These are phyloP conservation scores for Paxillus involutus DNA, from an alignment of 768 basidiomycete genomes.

Conservation along the genomic window DNA sequence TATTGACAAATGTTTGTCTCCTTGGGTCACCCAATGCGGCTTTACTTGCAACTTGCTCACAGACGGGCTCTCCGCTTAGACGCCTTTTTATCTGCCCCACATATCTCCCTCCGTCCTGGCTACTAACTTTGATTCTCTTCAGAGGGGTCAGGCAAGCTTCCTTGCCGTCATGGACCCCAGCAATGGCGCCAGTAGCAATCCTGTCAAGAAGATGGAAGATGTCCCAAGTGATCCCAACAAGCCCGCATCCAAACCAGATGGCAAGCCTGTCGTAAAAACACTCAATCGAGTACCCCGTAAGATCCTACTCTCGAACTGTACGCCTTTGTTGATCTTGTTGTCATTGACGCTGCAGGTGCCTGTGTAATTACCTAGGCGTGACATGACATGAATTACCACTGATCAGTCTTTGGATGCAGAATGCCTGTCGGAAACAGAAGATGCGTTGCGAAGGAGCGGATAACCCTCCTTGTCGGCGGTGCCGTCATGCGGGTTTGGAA, in stretches of 20 bases:
- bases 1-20: slow-evolving; percentile 8
- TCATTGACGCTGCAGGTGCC: slow-evolving; percentile 53
- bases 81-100: slow-evolving; percentile 10
- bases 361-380: slow-evolving; percentile 53
- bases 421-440: slow-evolving; percentile 95
- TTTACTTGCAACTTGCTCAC: slow-evolving; percentile 23
- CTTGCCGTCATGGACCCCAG: slow-evolving; percentile 19
- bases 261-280: slow-evolving; percentile 74
- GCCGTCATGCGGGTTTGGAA: slow-evolving; percentile 84
- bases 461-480: slow-evolving; percentile 94
- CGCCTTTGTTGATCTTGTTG: slow-evolving; percentile 15
- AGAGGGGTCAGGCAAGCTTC: neutral
- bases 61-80: slow-evolving; percentile 18
- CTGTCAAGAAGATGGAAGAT: slow-evolving; percentile 57
- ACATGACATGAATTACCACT: slow-evolving; percentile 13
- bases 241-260: slow-evolving; percentile 52
- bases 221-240: slow-evolving; percentile 42
- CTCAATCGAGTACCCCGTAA: slow-evolving; percentile 85
- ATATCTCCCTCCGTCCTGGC: neutral
- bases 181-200: neutral
- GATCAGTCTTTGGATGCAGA: slow-evolving; percentile 45
- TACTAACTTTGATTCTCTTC: neutral
- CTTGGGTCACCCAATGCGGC: slow-evolving; percentile 1
- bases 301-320: slow-evolving; percentile 27
- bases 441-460: slow-evolving; percentile 98